Percentiles rank a stretch among this genome's conserved stretches.
These are phyloP conservation scores for Termitomyces sp. DNA, from an alignment of 768 basidiomycete species.

Conservation along the genomic window DNA sequence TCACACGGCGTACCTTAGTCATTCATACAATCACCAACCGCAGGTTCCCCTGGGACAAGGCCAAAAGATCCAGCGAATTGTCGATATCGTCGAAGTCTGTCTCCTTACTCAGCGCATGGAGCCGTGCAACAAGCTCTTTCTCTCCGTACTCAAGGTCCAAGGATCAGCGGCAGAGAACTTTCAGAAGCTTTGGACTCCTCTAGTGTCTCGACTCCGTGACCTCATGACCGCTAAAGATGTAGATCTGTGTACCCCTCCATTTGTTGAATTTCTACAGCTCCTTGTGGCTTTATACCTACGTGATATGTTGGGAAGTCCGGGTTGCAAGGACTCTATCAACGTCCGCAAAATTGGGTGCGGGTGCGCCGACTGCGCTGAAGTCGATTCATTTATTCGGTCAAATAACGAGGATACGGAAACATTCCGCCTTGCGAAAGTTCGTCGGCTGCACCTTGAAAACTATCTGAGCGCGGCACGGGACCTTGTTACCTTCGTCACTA, in stretches of 20 bases:
- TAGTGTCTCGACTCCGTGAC: slow-evolving; percentile 21
- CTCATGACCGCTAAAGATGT: slow-evolving; percentile 15
- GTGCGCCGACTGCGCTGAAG: slow-evolving; percentile 24
- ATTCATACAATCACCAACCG: neutral
- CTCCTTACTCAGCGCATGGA: slow-evolving; percentile 16
- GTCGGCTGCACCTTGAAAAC: slow-evolving; percentile 23
- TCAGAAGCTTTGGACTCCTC: slow-evolving; percentile 21
- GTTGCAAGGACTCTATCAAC: too few species aligned
- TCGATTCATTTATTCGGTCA: slow-evolving; percentile 26
- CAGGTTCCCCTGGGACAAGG: neutral
- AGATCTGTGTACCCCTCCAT: slow-evolving; percentile 21
- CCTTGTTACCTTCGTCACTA: slow-evolving; percentile 21
- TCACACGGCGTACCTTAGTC: neutral
- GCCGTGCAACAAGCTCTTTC: slow-evolving; percentile 21
- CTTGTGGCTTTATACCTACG: slow-evolving; percentile 26
- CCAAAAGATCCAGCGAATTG: slow-evolving; percentile 21
- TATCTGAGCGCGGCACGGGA: slow-evolving; percentile 17
- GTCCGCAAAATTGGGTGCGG: slow-evolving; percentile 30
- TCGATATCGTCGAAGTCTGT: slow-evolving; percentile 23
- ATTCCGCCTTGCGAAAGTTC: slow-evolving; percentile 16
- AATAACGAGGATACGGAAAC: slow-evolving; percentile 1
- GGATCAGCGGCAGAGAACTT: slow-evolving; percentile 16
- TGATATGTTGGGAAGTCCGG: slow-evolving; percentile 22
- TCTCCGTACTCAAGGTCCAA: slow-evolving; percentile 16
- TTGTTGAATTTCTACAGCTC: slow-evolving; percentile 24